Evolutionary conservation across 106 monocot genomes (phyloP).

Genomic region (Allium fistulosum): DNA sequence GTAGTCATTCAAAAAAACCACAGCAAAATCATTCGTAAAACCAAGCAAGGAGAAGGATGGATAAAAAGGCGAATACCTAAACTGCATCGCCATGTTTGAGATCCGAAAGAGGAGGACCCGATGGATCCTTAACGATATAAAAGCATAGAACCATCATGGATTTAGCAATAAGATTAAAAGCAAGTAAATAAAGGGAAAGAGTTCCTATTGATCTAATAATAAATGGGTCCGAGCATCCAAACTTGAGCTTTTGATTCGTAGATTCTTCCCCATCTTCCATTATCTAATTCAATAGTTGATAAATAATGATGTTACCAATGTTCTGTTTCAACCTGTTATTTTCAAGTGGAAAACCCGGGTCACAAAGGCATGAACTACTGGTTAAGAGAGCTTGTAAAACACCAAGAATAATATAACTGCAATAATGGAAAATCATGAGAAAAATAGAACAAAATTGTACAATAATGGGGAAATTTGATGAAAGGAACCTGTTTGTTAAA

Average conservation of each 20-base stretch:
- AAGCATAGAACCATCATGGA: not conserved
- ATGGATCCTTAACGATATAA: slow-evolving; percentile 25
- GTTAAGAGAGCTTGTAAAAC: too few relatives aligned
- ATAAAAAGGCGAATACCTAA: slow-evolving; percentile 44
- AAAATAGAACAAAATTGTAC: too few relatives aligned
- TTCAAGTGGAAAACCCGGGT: too few relatives aligned
- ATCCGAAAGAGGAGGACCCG: slow-evolving; percentile 32
- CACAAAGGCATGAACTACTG: too few relatives aligned
- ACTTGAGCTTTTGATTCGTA: not conserved
- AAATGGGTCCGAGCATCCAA: not conserved
- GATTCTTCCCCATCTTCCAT: slow-evolving; percentile 7
- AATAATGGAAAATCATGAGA: too few relatives aligned
- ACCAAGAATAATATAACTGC: too few relatives aligned
- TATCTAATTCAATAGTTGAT: too few relatives aligned
- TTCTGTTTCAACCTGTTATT: too few relatives aligned
- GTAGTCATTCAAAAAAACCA: not conserved
- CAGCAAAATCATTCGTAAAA: not conserved
- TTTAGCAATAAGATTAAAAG: not conserved
- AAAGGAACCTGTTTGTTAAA: too few relatives aligned
- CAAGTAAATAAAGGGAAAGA: not conserved
- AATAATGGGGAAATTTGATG: too few relatives aligned
- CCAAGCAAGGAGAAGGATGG: not conserved
- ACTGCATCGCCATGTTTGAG: slow-evolving; percentile 76
- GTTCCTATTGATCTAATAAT: not conserved
- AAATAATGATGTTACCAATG: too few relatives aligned